Base-by-base conservation (phyloP, 1,139 yeast genomes). In the Yamadazyma mexicana region DNA sequence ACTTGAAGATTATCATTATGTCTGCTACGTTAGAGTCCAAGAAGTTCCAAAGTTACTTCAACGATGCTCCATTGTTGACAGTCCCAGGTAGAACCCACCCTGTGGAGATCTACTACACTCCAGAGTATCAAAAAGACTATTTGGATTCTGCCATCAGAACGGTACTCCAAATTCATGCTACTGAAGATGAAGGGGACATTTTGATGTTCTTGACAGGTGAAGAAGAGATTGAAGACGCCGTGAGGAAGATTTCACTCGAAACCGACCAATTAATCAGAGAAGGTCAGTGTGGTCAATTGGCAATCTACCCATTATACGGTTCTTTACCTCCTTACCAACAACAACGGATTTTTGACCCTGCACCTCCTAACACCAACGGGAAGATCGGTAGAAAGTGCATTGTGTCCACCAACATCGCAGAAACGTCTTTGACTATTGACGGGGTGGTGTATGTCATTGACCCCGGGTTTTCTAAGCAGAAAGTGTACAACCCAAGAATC, bases 1-100 rank as follows among this genome's bases (percentile, higher is more conserved):
- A 91, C 56, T 73, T 92, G 54, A 92, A 92, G 62, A 78, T 92
- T 54, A 89, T 92, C 49, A 82, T 92, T 61, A 92, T 91, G 98
- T 89, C 97, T 49, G 98, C 98, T 46, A 92, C 98, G 5, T 77
- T 92, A 59, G 98, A 92, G 68, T 97, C 98, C 2, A 95, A 89
- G 62, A 92, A 92, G 69, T 92, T 92, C 61, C 98, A 92, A 65
- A 68, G 62, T 20, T 92, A 92, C 63, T 92, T 92, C 68, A 79
- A 83, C 61, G 81, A 85, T 55, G 98, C 98, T 16, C 98, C 98
- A 16, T 69, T 92, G 46, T 74, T 92, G 50, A 96, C 98, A 0
- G 98, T 92, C 26, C 97, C 98, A 2, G 98, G 98, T 58, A 81
- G 98, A 75, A 92, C 98, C 1, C 94, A 83, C 59, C 98, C 98